Conservation (phyloP, 2,329 filamentous ascomycete species). For the Beauveria sp. region DNA sequence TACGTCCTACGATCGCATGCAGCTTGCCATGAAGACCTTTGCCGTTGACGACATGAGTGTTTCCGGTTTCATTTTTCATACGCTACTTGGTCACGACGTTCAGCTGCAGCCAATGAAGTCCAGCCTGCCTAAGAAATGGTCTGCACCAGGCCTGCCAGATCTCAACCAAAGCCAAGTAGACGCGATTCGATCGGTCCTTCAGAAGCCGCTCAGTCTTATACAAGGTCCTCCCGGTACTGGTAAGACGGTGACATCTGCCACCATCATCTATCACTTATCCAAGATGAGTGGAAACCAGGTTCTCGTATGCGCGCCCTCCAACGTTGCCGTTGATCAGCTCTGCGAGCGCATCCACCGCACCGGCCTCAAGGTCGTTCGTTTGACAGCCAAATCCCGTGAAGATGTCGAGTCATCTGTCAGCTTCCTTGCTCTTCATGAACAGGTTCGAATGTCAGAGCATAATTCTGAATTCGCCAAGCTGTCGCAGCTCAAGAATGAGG, state of each 20-base stretch:
- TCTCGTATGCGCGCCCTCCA: slow-evolving; percentile 92
- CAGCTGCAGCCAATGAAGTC: slow-evolving; percentile 93
- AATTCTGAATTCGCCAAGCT: slow-evolving; percentile 91
- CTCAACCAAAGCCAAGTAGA: slow-evolving; percentile 93
- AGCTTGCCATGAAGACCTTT: slow-evolving; percentile 98
- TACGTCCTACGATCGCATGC: slow-evolving; percentile 98
- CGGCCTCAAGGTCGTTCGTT: slow-evolving; percentile 89
- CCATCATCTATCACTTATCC: slow-evolving; percentile 94
- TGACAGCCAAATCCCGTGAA: slow-evolving; percentile 97
- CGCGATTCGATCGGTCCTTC: slow-evolving; percentile 89
- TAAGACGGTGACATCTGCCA: slow-evolving; percentile 97
- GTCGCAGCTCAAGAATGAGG: slow-evolving; percentile 82
- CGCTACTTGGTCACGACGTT: slow-evolving; percentile 89
- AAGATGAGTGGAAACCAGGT: slow-evolving; percentile 95
- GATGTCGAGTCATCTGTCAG: slow-evolving; percentile 98
- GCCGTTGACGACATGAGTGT: slow-evolving; percentile 97
- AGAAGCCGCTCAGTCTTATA: slow-evolving; percentile 89
- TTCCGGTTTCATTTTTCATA: slow-evolving; percentile 97
- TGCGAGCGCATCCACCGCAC: slow-evolving; percentile 95
- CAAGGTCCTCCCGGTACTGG: slow-evolving; percentile 95
- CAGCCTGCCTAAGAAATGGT: slow-evolving; percentile 92
- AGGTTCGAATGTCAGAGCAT: slow-evolving; percentile 95
- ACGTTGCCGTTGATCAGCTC: slow-evolving; percentile 95
- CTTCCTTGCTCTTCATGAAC: slow-evolving; percentile 90
- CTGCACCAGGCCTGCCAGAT: slow-evolving; percentile 86